Conservation (phyloP, 73 alveolate genomes). For the Symbiodinium pilosum region DNA sequence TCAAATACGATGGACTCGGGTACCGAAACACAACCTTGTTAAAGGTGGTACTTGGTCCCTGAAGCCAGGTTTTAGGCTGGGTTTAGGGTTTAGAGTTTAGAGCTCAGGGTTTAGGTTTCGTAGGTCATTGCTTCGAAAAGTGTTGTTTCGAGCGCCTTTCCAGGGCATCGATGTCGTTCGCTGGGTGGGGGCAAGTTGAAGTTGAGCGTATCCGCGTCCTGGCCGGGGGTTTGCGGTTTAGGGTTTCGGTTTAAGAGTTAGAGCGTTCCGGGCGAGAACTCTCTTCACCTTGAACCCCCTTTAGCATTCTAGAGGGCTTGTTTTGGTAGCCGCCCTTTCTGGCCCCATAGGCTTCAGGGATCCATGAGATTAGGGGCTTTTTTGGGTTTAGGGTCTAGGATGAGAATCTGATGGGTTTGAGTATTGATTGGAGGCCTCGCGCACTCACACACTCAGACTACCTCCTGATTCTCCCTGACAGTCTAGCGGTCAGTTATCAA, state of each 20-base stretch:
- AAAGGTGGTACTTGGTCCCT: neutral
- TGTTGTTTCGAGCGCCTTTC: neutral
- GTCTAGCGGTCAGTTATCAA: no score
- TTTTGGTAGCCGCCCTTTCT: no score
- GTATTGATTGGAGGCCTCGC: no score
- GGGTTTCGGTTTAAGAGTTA: neutral
- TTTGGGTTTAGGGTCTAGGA: neutral
- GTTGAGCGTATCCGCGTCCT: neutral
- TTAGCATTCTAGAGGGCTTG: no score
- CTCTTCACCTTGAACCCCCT: no score
- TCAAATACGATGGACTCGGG: neutral
- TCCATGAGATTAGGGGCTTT: no score
- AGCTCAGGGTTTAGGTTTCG: neutral
- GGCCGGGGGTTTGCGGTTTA: neutral
- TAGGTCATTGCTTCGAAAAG: no score
- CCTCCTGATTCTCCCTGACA: no score
- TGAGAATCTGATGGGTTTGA: no score
- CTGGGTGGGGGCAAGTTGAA: neutral
- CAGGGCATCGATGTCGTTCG: slow-evolving; percentile 12
- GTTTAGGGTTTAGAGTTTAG: neutral
- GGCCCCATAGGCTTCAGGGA: no score
- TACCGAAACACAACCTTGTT: no score
- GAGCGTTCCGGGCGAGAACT: neutral
- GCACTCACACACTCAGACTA: no score
- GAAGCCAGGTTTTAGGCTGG: neutral